Evolutionary conservation across 169 alveolate genomes (phyloP), one percentile per base, ranked within the genome.

Genomic region (Plasmodium fragile): DNA sequence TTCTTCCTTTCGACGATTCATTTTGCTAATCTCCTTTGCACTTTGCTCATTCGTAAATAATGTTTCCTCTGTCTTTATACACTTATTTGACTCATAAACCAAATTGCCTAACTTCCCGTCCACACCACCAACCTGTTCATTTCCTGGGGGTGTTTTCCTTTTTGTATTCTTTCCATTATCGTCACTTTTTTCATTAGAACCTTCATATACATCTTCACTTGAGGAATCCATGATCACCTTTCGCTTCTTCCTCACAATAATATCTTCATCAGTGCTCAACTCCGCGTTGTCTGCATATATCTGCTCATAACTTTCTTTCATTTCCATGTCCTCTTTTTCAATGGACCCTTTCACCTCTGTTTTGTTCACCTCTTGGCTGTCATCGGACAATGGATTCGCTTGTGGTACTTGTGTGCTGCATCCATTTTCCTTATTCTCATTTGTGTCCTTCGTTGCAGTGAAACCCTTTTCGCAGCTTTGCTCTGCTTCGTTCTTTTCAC

Each of bases 231-330:
- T 34, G 16, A 87, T 30, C 2, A 87, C 45, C 32, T 87, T 87
- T 43, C 93, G 39, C 30, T 78, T 87, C 65, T 87, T 87, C 72
- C 71, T 87, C 32, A 87, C 49, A 25, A 87, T 78, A 4, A 87
- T 75, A 8, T 72, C 93, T 5, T 87, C 93, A 4, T 87, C 93
- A 16, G 93, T 87, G 28, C 93, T 87, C 7, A 41, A 25, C 8
- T 87, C 93, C 30, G 25, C 72, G 70, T 87, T 87, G 30, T 55
- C 89, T 22, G 10, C 6, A 16, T 72, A 32, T 13, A 1, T 59
- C 43, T 55, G 55, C 4, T 34, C 45, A 5, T 53, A 18, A 34
- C 18, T 16, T 3, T 73, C 65, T 5, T 87, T 53, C 22, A 18
- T 16, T 34, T 4, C 25, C 28, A 39, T 70, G 18, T 8, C 75